Evolutionary conservation across 2,329 filamentous ascomycete genomes (phyloP).

Genomic region (Fragosphaeria purpurea): DNA sequence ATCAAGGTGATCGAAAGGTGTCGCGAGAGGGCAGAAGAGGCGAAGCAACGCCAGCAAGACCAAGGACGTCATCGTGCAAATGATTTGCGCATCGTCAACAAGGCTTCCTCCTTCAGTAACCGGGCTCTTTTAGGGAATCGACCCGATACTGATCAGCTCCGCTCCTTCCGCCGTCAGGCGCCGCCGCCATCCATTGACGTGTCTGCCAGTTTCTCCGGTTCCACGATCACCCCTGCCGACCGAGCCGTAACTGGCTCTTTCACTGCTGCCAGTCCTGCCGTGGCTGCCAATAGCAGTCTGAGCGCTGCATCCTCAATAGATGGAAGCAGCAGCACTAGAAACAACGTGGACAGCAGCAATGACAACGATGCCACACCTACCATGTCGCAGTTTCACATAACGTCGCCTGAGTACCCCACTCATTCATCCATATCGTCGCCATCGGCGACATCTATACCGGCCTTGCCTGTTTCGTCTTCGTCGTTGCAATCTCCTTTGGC

Average conservation of each 20-base stretch:
- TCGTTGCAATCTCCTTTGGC: not conserved
- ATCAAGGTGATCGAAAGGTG: conserved; percentile 92
- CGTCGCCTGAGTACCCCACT: conserved; percentile 41
- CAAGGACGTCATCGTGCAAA: conserved; percentile 40
- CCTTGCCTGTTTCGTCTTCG: not conserved
- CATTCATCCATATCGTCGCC: conserved; percentile 6
- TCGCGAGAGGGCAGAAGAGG: conserved; percentile 75
- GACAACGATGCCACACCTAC: conserved; percentile 50
- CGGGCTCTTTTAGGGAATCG: conserved; percentile 27
- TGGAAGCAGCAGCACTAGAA: conserved; percentile 12
- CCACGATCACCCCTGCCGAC: conserved; percentile 29
- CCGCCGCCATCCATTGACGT: conserved; percentile 80
- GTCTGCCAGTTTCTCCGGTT: conserved; percentile 42
- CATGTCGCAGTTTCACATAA: conserved; percentile 50
- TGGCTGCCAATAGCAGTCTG: not conserved
- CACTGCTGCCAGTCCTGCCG: not conserved
- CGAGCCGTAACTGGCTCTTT: not conserved
- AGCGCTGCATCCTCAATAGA: not conserved
- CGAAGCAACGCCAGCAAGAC: conserved; percentile 58
- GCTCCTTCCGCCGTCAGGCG: conserved; percentile 58
- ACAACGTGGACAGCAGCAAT: conserved; percentile 12
- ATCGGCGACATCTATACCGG: not conserved
- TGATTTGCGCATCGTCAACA: conserved; percentile 37
- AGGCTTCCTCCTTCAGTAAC: conserved; percentile 44
- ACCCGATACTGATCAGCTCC: conserved; percentile 39